Evolutionary conservation across 495 filamentous ascomycete species (phyloP).

Genomic region (Chaetomidium leptoderma): DNA sequence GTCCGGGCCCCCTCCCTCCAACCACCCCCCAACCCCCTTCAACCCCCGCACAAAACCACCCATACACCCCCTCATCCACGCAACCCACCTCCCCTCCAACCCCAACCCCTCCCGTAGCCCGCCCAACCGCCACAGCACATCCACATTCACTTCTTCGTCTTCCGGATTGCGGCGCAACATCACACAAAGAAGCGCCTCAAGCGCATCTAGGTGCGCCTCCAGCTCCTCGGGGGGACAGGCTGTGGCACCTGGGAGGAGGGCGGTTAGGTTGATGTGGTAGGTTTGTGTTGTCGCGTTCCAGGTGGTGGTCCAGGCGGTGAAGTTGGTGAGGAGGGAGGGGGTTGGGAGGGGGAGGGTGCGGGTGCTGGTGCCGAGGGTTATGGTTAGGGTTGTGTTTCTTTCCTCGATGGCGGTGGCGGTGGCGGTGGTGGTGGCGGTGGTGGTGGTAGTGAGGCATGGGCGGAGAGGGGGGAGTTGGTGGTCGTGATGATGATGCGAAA

Average conservation of each 20-base stretch:
- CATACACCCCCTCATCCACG: constrained; percentile 10
- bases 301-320: not conserved
- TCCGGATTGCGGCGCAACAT: not conserved
- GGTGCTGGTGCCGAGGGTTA: not conserved
- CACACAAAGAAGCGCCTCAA: not conserved
- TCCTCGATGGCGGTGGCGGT: too few species aligned
- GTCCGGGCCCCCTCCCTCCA: not conserved
- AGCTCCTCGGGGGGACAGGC: not conserved
- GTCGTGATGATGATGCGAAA: too few species aligned
- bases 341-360: not conserved
- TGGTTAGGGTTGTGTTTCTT: not conserved
- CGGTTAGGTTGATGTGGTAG: not conserved
- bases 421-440: not conserved
- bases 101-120: not conserved
- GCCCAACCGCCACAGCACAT: constrained; percentile 8
- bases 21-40: not conserved
- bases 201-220: not conserved
- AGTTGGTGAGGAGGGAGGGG: not conserved
- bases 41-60: not conserved
- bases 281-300: not conserved
- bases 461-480: not conserved
- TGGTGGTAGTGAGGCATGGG: not conserved
- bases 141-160: not conserved
- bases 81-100: not conserved
- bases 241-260: not conserved